Evolutionary conservation across 1,284 basidiomycete genomes (phyloP), one percentile per base, ranked within the genome.

Genomic region (Leccinum subrobustum): DNA sequence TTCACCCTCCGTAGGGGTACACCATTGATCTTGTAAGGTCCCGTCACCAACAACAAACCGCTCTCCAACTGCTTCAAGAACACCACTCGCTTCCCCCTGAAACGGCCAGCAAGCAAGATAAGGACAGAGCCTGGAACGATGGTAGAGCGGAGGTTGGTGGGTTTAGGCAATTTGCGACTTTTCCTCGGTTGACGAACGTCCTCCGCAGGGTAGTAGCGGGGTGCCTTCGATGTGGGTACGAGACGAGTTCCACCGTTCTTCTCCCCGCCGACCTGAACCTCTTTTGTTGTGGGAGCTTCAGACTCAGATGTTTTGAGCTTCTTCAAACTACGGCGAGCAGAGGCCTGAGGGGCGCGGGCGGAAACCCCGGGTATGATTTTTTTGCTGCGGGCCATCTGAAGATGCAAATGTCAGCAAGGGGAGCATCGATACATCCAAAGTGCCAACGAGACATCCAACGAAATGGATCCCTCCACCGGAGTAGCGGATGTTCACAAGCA

Each of bases 1-100:
- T 96, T 97, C 66, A 99, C 96, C 77, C 97, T 88, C 77, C 96
- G 88, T 76, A 99, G 85, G 70, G 97, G 97, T 52, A 99, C 97
- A 78, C 97, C 97, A 81, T 99, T 99, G 77, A 99, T 76, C 88
- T 96, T 98, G 89, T 89, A 98, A 60, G 97, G 97, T 64, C 97
- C 97, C 56, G 95, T 96, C 73, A 99, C 95, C 78, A 99, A 85
- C 72, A 99, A 81, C 70, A 99, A 81, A 65, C 96, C 96, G 67
- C 92, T 94, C 71, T 87, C 86, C 77, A 99, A 83, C 83, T 97
- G 95, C 87, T 98, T 98, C 80, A 99, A 83, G 82, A 96, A 97
- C 61, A 99, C 95, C 68, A 99, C 97, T 57, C 97, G 89, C 88
- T 98, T 98, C 69, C 97, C 97, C 70, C 93, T 84, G 92, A 96